Conservation (phyloP, 2,329 filamentous ascomycete species). For the Drechslerella dactyloides region DNA sequence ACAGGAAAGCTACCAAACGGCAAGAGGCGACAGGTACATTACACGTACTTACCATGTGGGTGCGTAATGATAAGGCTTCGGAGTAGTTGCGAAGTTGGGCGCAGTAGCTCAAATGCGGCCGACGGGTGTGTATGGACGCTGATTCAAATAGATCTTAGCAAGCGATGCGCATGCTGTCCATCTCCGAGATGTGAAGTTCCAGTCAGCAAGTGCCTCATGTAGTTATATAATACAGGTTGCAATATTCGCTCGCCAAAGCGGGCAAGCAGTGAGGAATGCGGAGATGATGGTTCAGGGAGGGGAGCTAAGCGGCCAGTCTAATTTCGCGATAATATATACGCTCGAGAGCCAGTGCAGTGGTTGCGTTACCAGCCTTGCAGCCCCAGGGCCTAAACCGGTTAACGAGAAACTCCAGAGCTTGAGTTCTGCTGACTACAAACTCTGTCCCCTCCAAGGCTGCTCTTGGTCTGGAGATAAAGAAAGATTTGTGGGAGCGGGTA, state of each 20-base stretch:
- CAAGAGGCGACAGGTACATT: constrained; percentile 2
- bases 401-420: background rate
- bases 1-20: constrained; percentile 21
- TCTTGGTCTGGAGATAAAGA: constrained; percentile 23
- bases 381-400: background rate
- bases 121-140: no score
- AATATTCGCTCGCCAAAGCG: constrained; percentile 24
- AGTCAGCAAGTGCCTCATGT: no score
- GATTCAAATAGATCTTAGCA: no score
- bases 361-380: no score
- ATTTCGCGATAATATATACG: constrained; percentile 38
- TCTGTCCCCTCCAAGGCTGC: constrained; percentile 24
- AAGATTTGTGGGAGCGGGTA: constrained; percentile 36
- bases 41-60: constrained; percentile 26
- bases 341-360: constrained; percentile 2
- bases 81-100: no score
- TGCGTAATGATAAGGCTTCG: background rate
- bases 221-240: no score
- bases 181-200: no score
- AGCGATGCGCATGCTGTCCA: no score
- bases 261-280: constrained; percentile 12
- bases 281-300: constrained; percentile 22
- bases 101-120: no score
- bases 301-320: constrained; percentile 21
- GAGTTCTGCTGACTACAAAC: background rate